These are phyloP conservation scores for Vaccinium myrtillus DNA, from an alignment of 148 eudicot genomes.

Conservation along the genomic window DNA sequence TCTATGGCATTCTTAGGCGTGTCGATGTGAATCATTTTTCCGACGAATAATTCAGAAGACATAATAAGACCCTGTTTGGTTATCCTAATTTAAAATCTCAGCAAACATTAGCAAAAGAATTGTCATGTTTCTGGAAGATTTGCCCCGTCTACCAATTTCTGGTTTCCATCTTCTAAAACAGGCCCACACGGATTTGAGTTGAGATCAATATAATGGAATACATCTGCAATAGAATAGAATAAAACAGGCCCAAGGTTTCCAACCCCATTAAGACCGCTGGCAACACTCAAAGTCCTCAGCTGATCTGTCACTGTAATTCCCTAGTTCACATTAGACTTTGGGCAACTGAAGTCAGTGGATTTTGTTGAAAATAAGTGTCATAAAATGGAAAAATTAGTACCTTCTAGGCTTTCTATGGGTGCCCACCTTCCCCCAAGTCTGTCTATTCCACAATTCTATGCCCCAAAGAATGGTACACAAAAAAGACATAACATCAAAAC, in stretches of 20 bases:
- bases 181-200: conserved; percentile 16
- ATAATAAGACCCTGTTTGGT: too few relatives aligned
- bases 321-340: neutral
- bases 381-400: neutral
- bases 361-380: neutral
- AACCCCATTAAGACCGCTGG: conserved; percentile 10
- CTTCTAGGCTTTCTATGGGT: neutral
- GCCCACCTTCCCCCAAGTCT: neutral
- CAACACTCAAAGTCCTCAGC: neutral
- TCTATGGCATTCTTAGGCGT: too few relatives aligned
- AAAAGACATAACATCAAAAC: neutral
- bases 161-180: neutral
- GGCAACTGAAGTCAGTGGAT: neutral
- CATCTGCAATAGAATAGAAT: neutral
- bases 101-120: too few relatives aligned
- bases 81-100: too few relatives aligned
- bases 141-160: neutral
- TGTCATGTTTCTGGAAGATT: neutral
- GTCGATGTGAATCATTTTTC: too few relatives aligned
- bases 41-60: too few relatives aligned
- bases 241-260: neutral
- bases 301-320: neutral
- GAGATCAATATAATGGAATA: neutral
- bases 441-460: neutral
- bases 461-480: neutral